Percentiles rank a stretch among this genome's conserved stretches.
These are phyloP conservation scores for Acer campestre DNA, from an alignment of 345 rosid species.

Conservation along the genomic window DNA sequence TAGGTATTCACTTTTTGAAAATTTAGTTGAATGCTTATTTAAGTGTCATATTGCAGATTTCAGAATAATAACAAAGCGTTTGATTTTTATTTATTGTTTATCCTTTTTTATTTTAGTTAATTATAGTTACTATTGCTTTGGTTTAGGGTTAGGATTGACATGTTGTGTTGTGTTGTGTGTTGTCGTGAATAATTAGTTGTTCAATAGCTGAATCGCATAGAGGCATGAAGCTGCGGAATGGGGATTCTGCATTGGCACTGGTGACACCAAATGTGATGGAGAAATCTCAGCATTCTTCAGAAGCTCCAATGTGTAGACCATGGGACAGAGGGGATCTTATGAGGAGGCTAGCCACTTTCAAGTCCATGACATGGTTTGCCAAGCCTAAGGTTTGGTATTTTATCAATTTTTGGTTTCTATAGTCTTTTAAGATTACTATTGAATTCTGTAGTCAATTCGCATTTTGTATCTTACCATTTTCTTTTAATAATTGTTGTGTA, in stretches of 20 bases:
- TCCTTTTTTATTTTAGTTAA: background rate
- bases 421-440: background rate
- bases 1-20: background rate
- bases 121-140: background rate
- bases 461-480: too few species aligned
- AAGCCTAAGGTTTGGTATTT: slow-evolving; percentile 66
- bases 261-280: slow-evolving; percentile 34
- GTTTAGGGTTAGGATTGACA: background rate
- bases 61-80: background rate
- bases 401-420: background rate
- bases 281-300: slow-evolving; percentile 34
- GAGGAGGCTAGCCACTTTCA: slow-evolving; percentile 81
- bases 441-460: background rate
- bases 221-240: slow-evolving; percentile 60
- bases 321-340: slow-evolving; percentile 94
- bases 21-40: background rate
- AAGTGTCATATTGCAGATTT: background rate
- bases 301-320: slow-evolving; percentile 72
- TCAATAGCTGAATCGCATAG: slow-evolving; percentile 40
- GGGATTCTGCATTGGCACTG: slow-evolving; percentile 51
- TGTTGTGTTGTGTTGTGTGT: background rate
- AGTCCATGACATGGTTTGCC: slow-evolving; percentile 98
- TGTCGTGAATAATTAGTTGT: slow-evolving; percentile 31
- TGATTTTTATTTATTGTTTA: background rate
- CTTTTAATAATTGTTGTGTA: background rate